A percentile compares a stretch with the other conserved stretches of the same genome.
Conservation (phyloP, 2,329 filamentous ascomycete genomes). For the Cercospora janseana region DNA sequence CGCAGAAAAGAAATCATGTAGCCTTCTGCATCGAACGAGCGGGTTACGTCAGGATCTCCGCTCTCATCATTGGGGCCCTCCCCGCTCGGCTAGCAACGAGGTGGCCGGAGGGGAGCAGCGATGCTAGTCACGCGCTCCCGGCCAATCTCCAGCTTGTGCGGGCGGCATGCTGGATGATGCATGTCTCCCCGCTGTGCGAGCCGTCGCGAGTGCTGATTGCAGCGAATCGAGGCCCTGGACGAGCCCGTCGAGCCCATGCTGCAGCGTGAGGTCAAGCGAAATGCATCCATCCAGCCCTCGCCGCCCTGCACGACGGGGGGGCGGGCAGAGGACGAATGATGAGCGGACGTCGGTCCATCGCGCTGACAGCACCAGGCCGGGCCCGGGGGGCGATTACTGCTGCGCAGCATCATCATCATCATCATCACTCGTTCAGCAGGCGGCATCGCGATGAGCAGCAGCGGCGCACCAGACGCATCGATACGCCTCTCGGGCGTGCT, state of each 20-base stretch:
- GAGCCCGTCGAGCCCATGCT: conserved; percentile 8
- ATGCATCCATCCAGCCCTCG: conserved; percentile 10
- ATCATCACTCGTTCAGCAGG: conserved; percentile 6
- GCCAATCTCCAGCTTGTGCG: conserved; percentile 17
- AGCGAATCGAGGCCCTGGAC: conserved; percentile 12
- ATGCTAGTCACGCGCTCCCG: conserved; percentile 20
- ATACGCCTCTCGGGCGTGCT: neutral
- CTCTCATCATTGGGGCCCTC: conserved; percentile 1
- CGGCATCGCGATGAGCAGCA: conserved; percentile 7
- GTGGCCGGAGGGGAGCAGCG: conserved; percentile 15
- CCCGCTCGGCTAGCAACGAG: conserved; percentile 20
- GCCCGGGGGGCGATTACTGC: conserved; percentile 7
- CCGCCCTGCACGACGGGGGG: conserved; percentile 17
- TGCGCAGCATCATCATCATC: too few relatives aligned
- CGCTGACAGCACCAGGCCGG: conserved; percentile 14
- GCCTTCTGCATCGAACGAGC: conserved; percentile 6
- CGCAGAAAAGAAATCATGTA: conserved; percentile 12
- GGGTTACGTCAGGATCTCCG: conserved; percentile 19
- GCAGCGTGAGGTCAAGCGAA: conserved; percentile 12
- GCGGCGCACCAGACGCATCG: conserved; percentile 4
- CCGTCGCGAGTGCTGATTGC: conserved; percentile 8
- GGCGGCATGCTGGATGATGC: conserved; percentile 10
- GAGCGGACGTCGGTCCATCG: conserved; percentile 9
- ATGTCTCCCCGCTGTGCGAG: conserved; percentile 21
- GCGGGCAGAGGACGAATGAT: conserved; percentile 10